Base-by-base conservation (phyloP, 805 yeast species). In the Pichia nanzhaoensis region DNA sequence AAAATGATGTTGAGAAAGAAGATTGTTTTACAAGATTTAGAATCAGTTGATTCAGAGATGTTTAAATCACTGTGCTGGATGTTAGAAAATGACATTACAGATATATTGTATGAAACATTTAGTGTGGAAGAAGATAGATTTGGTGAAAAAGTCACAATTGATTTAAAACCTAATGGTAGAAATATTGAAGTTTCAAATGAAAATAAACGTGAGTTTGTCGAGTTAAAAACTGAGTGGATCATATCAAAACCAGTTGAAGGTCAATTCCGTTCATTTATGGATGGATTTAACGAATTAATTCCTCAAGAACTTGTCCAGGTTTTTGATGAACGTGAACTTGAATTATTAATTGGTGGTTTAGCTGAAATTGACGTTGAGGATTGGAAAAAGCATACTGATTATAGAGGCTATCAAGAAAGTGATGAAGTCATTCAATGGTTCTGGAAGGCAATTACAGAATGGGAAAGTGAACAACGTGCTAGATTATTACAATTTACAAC, bases 381-480 rank as follows among this genome's bases (percentile, higher is more conserved):
- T 71, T 93, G 99, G 99, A 93, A 89, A 70, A 90, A 88, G 64
- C 97, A 93, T 65, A 93, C 99, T 18, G 99, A 93, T 66, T 93
- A 93, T 69, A 80, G 99, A 70, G 99, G 99, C 5, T 93, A 91
- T 67, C 91, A 89, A 63, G 98, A 93, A 68, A 80, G 80, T 52
- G 99, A 93, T 67, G 95, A 89, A 68, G 96, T 89, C 41, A 82
- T 93, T 55, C 95, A 91, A 70, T 93, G 99, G 99, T 93, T 93
- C 78, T 93, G 99, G 99, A 81, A 80, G 66, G 84, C 95, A 68
- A 81, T 93, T 55, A 73, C 82, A 42, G 86, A 82, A 61, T 90
- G 97, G 97, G 98, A 93, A 63, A 78, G 89, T 45, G 99, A 93
- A 65, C 97, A 91, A 65, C 84, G 89, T 65, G 96, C 98, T 3